phyloP scores from a whole-genome alignment of 2,329 filamentous ascomycete genomes.

The Colletotrichum camelliae region DNA sequence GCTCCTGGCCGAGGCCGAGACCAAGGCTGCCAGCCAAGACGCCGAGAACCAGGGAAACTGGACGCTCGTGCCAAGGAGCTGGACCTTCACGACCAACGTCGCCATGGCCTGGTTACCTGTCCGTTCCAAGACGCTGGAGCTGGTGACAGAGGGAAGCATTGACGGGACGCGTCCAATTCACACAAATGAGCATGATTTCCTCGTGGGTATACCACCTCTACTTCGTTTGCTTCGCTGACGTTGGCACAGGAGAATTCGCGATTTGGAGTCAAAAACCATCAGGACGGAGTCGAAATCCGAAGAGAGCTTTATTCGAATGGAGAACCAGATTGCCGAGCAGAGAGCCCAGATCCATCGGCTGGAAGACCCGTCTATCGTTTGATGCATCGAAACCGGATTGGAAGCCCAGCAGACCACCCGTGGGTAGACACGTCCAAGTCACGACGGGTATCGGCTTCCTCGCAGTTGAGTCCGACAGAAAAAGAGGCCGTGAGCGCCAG shows the following conservation, averaged over 20 bases:
- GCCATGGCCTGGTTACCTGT: conserved; percentile 51
- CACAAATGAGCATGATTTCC: conserved; percentile 54
- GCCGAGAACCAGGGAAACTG: conserved; percentile 32
- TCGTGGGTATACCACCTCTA: conserved; percentile 33
- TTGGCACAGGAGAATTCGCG: conserved; percentile 32
- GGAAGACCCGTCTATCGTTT: conserved; percentile 28
- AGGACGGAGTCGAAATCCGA: conserved; percentile 34
- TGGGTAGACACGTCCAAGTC: conserved; percentile 8
- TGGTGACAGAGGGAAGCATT: conserved; percentile 52
- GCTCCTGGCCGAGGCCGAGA: conserved; percentile 48
- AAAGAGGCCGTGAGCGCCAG: conserved; percentile 1
- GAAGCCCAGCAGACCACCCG: conserved; percentile 3
- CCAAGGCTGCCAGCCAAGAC: conserved; percentile 28
- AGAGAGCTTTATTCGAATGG: conserved; percentile 29
- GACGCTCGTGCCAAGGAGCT: conserved; percentile 41
- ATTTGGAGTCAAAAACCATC: conserved; percentile 37
- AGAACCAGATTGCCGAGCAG: conserved; percentile 29
- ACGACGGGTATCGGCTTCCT: background rate
- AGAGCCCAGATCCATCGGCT: conserved; percentile 31
- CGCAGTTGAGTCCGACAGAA: conserved; percentile 6
- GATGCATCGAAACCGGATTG: conserved; percentile 27
- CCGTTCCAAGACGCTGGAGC: conserved; percentile 47
- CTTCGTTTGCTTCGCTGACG: background rate
- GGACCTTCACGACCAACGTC: conserved; percentile 42
- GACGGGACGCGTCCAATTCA: conserved; percentile 50